phyloP scores from a whole-genome alignment of 2,329 filamentous ascomycete species.

The Colletotrichum coccodes region DNA sequence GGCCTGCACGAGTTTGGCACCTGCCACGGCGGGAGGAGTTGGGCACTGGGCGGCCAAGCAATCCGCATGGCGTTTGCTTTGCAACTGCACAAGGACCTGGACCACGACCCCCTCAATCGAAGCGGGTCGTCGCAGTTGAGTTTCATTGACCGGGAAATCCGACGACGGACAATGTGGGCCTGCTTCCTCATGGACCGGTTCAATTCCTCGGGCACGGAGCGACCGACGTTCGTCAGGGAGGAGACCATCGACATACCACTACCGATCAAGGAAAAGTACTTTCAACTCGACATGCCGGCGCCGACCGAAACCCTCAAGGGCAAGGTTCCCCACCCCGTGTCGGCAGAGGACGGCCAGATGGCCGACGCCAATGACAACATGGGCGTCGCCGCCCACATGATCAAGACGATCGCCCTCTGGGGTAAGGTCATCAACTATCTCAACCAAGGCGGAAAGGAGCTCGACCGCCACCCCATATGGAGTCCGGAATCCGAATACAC shows the following conservation, averaged over 20 bases:
- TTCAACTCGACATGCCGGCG: conserved; percentile 90
- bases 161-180: conserved; percentile 96
- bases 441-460: conserved; percentile 87
- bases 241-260: conserved; percentile 89
- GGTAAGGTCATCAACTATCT: conserved; percentile 89
- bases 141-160: conserved; percentile 92
- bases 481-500: conserved; percentile 81
- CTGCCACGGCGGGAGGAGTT: conserved; percentile 94
- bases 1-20: conserved; percentile 97
- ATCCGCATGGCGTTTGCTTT: conserved; percentile 97
- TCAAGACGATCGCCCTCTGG: conserved; percentile 88
- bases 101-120: conserved; percentile 79
- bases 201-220: conserved; percentile 93
- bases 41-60: conserved; percentile 94
- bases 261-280: conserved; percentile 89
- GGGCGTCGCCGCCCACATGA: conserved; percentile 92
- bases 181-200: conserved; percentile 98
- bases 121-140: conserved; percentile 75
- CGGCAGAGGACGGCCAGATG: conserved; percentile 71
- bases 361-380: conserved; percentile 82
- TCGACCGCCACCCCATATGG: conserved; percentile 84
- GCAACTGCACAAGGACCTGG: conserved; percentile 91
- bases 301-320: conserved; percentile 87
- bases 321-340: conserved; percentile 69
- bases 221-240: conserved; percentile 91